Evolutionary conservation across 2,329 filamentous ascomycete genomes (phyloP).

Genomic region (Leptographium procerum): DNA sequence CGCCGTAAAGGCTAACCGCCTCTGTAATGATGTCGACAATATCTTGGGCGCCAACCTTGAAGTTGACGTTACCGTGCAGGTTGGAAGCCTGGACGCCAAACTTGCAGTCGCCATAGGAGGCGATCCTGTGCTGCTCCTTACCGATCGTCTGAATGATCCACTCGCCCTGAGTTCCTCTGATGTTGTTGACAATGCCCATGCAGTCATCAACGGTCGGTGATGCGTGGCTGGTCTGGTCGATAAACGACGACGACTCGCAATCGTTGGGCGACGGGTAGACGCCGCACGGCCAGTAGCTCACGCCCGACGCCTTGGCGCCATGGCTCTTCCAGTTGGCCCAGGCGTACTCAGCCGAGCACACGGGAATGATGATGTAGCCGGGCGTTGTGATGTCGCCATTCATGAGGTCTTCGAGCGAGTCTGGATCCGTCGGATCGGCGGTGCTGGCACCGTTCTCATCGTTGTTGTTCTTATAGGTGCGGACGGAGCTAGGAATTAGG

Average conservation of each 20-base stretch:
- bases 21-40: slow-evolving; percentile 24
- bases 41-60: slow-evolving; percentile 23
- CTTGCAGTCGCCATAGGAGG: slow-evolving; percentile 17
- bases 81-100: slow-evolving; percentile 20
- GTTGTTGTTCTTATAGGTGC: slow-evolving; percentile 19
- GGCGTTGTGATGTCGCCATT: slow-evolving; percentile 21
- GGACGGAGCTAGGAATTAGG: slow-evolving; percentile 11
- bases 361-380: slow-evolving; percentile 25
- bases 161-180: slow-evolving; percentile 13
- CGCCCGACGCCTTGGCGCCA: slow-evolving; percentile 6
- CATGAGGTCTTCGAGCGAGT: slow-evolving; percentile 15
- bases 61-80: slow-evolving; percentile 17
- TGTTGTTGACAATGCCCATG: slow-evolving; percentile 21
- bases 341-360: slow-evolving; percentile 24
- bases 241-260: slow-evolving; percentile 21
- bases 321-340: slow-evolving; percentile 19
- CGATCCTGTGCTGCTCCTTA: slow-evolving; percentile 16
- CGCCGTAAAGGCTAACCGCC: slow-evolving; percentile 18
- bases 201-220: slow-evolving; percentile 25
- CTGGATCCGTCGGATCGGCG: slow-evolving; percentile 15
- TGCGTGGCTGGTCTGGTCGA: slow-evolving; percentile 21
- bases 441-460: slow-evolving; percentile 18
- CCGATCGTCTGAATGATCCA: slow-evolving; percentile 11
- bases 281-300: slow-evolving; percentile 22
- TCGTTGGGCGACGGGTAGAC: slow-evolving; percentile 14